Percentiles rank a stretch among this genome's conserved stretches.
Evolutionary conservation across 768 basidiomycete species (phyloP).

Genomic region (Xerocomus potaroensis): DNA sequence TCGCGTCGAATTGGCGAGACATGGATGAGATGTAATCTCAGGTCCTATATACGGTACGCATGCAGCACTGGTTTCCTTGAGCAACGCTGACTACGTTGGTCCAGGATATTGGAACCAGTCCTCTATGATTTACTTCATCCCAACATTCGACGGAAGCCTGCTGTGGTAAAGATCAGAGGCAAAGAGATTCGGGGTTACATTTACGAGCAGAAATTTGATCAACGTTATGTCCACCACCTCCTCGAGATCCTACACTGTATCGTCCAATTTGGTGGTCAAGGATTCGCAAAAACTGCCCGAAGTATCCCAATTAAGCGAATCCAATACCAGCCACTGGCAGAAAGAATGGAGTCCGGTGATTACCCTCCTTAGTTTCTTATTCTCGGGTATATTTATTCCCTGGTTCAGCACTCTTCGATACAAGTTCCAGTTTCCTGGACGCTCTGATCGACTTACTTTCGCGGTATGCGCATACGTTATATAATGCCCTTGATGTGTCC

Average conservation of each 20-base stretch:
- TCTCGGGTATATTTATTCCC: slow-evolving; percentile 7
- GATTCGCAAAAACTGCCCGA: slow-evolving; percentile 73
- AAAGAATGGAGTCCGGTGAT: slow-evolving; percentile 60
- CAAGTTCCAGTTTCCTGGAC: slow-evolving; percentile 72
- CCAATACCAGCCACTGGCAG: slow-evolving; percentile 55
- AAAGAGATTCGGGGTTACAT: slow-evolving; percentile 61
- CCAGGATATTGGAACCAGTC: slow-evolving; percentile 86
- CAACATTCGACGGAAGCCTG: slow-evolving; percentile 48
- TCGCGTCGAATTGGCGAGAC: slow-evolving; percentile 83
- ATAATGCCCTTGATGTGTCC: not conserved
- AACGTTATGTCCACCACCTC: slow-evolving; percentile 65
- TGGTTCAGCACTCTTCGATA: slow-evolving; percentile 34
- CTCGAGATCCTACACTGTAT: slow-evolving; percentile 75
- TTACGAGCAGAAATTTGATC: slow-evolving; percentile 77
- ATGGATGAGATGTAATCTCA: slow-evolving; percentile 94
- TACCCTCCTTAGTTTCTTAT: not conserved
- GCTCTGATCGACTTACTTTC: slow-evolving; percentile 68
- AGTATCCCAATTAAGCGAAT: slow-evolving; percentile 61
- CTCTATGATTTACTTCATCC: slow-evolving; percentile 75
- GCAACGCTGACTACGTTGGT: not conserved
- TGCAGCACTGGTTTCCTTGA: not conserved
- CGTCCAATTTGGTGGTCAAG: slow-evolving; percentile 85
- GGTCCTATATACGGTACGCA: slow-evolving; percentile 80
- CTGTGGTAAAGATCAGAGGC: slow-evolving; percentile 51
- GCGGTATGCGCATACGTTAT: slow-evolving; percentile 56